Conservation (phyloP, 768 basidiomycete species). For the Mycena leptocephala region DNA sequence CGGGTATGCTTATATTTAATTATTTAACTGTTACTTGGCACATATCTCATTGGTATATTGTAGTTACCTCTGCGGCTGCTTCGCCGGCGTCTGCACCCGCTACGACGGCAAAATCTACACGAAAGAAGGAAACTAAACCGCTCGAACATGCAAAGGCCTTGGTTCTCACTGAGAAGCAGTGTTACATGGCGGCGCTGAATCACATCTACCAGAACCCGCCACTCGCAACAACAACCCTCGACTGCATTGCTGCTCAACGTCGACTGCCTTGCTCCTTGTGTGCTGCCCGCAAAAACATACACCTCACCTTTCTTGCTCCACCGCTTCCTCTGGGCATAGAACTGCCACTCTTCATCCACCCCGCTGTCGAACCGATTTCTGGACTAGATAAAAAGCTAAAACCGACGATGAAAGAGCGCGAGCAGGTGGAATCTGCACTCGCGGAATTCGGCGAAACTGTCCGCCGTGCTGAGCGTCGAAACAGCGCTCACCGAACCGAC, state of each 20-base stretch:
- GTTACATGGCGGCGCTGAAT: neutral
- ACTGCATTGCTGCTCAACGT: slow-evolving; percentile 12
- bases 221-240: neutral
- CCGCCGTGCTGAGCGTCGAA: neutral
- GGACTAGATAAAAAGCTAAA: neutral
- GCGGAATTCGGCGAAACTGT: neutral
- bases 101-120: neutral
- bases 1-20: no score
- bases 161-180: neutral
- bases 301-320: neutral
- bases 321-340: neutral
- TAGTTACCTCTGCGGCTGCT: neutral
- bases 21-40: no score
- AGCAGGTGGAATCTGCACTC: neutral
- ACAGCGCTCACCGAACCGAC: neutral
- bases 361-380: neutral
- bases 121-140: neutral
- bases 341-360: neutral
- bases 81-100: neutral
- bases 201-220: neutral
- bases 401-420: neutral
- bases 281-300: neutral
- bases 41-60: no score
- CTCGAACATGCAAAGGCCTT: neutral
- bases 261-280: slow-evolving; percentile 3